These are phyloP conservation scores for Leccinum variabile DNA, from an alignment of 1,284 basidiomycete genomes.

Conservation along the genomic window DNA sequence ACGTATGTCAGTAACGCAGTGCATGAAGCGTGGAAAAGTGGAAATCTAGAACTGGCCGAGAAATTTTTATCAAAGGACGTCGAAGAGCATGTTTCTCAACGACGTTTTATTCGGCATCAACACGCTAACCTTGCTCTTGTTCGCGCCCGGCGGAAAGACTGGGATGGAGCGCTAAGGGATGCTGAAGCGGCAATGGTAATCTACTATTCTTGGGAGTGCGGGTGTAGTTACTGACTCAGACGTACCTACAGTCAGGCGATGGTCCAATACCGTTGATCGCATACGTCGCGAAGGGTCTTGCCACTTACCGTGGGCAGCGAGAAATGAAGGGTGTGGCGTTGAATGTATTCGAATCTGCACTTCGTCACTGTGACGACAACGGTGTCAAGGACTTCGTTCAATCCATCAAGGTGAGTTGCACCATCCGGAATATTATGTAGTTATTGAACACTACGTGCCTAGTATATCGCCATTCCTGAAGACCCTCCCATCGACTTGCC, in stretches of 20 bases:
- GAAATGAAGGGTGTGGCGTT: background rate
- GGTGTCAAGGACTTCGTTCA: background rate
- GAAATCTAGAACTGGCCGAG: background rate
- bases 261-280: background rate
- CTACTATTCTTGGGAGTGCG: background rate
- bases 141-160: background rate
- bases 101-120: background rate
- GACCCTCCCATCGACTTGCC: background rate
- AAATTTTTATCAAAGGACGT: slow-evolving; percentile 2
- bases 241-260: background rate
- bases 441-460: background rate
- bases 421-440: background rate
- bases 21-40: background rate
- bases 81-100: background rate
- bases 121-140: slow-evolving; percentile 10
- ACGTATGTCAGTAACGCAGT: slow-evolving; percentile 4
- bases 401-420: slow-evolving; percentile 8
- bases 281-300: slow-evolving; percentile 6
- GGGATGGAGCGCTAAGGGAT: slow-evolving; percentile 6
- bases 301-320: background rate
- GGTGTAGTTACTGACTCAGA: background rate
- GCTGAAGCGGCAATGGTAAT: slow-evolving; percentile 1
- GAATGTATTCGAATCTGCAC: background rate
- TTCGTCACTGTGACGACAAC: background rate
- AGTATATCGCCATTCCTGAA: slow-evolving; percentile 6